These are phyloP conservation scores for Oryza glaberrima DNA, from an alignment of 176 grass and related monocot species.

Conservation along the genomic window DNA sequence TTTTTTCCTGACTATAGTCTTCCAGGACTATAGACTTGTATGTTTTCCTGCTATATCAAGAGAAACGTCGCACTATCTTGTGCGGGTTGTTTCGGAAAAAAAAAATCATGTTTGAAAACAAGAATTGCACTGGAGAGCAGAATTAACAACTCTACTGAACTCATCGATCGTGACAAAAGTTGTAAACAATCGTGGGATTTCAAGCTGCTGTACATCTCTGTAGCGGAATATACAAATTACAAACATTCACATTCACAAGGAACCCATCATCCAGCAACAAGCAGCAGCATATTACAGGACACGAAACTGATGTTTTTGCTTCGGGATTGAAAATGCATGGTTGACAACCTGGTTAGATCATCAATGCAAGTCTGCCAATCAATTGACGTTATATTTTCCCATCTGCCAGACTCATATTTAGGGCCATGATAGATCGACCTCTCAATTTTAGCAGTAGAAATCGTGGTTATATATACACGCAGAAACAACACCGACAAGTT, in stretches of 20 bases:
- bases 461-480: not conserved
- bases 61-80: no score
- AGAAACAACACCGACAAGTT: not conserved
- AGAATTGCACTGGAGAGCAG: not conserved
- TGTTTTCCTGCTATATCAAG: no score
- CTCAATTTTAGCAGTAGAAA: conserved; percentile 23
- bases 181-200: not conserved
- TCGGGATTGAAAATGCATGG: not conserved
- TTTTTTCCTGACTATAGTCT: no score
- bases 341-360: not conserved
- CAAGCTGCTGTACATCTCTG: not conserved
- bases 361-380: not conserved
- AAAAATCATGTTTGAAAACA: not conserved
- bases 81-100: no score
- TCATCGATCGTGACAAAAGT: not conserved
- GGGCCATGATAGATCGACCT: not conserved
- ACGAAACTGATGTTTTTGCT: not conserved
- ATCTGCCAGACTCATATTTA: not conserved
- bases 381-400: not conserved
- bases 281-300: not conserved
- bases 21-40: no score
- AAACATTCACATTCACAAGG: not conserved
- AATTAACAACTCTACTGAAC: not conserved
- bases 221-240: not conserved
- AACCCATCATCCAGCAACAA: not conserved